Evolutionary conservation across 768 basidiomycete species (phyloP), one percentile per base, ranked within the genome.

Genomic region (Solioccasus polychromus): DNA sequence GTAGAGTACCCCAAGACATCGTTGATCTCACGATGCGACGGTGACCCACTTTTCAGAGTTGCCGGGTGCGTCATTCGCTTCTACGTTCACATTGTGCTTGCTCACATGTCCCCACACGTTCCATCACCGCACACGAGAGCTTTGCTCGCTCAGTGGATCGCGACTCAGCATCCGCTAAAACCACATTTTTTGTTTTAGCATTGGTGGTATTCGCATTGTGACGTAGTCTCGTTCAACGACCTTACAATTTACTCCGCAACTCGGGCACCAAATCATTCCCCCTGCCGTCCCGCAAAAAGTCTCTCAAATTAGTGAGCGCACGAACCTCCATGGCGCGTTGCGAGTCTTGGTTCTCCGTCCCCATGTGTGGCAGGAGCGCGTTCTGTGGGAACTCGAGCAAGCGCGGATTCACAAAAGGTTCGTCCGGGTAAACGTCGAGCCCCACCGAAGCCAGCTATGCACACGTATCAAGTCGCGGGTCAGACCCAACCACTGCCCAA

Each of bases 331-430:
- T 92, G 61, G 76, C 76, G 47, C 74, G 75, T 62, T 89, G 86
- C 6, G 85, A 77, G 57, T 93, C 92, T 51, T 81, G 79, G 42
- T 80, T 92, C 63, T 89, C 83, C 0, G 91, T 92, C 7, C 93
- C 94, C 83, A 95, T 84, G 64, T 95, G 94, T 1, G 93, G 94
- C 17, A 97, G 75, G 8, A 97, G 73, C 24, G 85, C 85, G 51
- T 91, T 83, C 51, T 92, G 82, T 8, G 85, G 82, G 66, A 90
- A 88, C n/a, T 79, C 77, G 44, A 93, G 73, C 26, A 95, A 69
- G 23, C 83, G 79, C 4, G 88, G 84, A 56, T 92, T 85, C 32
- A 92, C 80, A 36, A 76, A 63, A 2, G 92, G 92, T 59, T 92
- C 90, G 67, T 92, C 75, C 9, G 91, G 89, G 65, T 75, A 92